Base-by-base conservation (phyloP, 2,329 filamentous ascomycete species). In the Exophiala aquamarina region DNA sequence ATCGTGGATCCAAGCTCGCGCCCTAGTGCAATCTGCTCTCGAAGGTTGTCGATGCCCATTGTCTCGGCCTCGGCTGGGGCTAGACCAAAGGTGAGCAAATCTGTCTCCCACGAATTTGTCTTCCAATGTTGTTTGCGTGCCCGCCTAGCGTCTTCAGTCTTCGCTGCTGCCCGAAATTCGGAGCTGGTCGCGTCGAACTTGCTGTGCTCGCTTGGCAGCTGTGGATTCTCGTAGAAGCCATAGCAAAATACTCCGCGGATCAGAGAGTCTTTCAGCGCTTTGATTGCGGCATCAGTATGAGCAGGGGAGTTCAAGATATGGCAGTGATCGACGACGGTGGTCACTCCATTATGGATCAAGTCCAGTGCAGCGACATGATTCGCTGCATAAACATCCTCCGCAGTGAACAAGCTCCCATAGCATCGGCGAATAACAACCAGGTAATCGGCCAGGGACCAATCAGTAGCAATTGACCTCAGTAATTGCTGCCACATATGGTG, bases 401-500 rank as follows among this genome's bases (percentile, higher is more conserved):
- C 58, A 3, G 52, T 58, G 51, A 68, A 72, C 8, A 32, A 19
- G 20, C 26, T 35, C n/a, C 44, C 44, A 23, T 47, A 47, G 9
- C 14, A 11, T 3, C n/a, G 17, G 11, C 44, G 38, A 6, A 49
- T 29, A 23, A 8, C 51, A 47, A 55, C 28, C 26, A 55, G 20
- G 21, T 75, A 75, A 18, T 74, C 64, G 3, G 73, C 28, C 11
- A 76, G 53, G 2, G 63, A 58, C 3, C 74, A 54, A 48, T 72
- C 56, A 0, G 62, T 64, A 61, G 69, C 66, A n/a, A 63, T 57
- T 1, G 66, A 66, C 46, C 69, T 69, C 13, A 70, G 56, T 44
- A 67, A 61, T 1, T 67, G 68, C 56, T 75, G 70, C 72, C 72
- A 76, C 9, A 72, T 55, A 58, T 76, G 73, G 34, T 70, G 58